These are phyloP conservation scores for Pyrenophora tritici-repentis DNA, from an alignment of 2,329 filamentous ascomycete genomes.

Conservation along the genomic window DNA sequence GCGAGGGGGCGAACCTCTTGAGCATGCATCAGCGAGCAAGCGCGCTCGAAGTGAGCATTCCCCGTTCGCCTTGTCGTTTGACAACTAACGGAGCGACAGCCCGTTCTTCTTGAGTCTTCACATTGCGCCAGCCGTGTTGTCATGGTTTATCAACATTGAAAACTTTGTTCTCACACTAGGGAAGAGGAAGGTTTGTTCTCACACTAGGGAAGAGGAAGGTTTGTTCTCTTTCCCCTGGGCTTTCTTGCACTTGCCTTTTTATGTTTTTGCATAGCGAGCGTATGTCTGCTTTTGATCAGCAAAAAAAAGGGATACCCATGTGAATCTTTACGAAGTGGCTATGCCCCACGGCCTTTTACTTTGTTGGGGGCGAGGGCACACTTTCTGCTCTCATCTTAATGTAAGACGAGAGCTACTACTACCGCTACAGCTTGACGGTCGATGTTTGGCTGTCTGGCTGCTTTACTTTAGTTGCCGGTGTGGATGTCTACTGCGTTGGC, in stretches of 20 bases:
- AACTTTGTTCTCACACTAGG: not conserved
- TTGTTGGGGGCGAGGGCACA: too few relatives aligned
- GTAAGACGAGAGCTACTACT: too few relatives aligned
- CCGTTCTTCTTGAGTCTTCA: constrained; percentile 18
- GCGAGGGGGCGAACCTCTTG: constrained; percentile 39
- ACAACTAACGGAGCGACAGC: constrained; percentile 31
- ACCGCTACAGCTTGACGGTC: too few relatives aligned
- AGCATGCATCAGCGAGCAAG: constrained; percentile 35
- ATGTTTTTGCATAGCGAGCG: constrained; percentile 22
- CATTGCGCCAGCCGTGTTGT: not conserved
- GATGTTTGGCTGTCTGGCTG: too few relatives aligned
- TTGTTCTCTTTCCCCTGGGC: not conserved
- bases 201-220: not conserved
- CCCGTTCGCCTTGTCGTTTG: constrained; percentile 31
- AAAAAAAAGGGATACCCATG: constrained; percentile 21
- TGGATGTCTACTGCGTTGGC: too few relatives aligned
- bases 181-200: not conserved
- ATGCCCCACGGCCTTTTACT: not conserved
- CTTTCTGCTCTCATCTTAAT: too few relatives aligned
- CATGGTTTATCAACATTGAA: too few relatives aligned
- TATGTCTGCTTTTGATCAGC: constrained; percentile 7
- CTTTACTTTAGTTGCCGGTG: too few relatives aligned
- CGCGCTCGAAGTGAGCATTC: constrained; percentile 40
- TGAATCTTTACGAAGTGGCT: constrained; percentile 5
- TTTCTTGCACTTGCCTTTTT: not conserved